A percentile compares a stretch with the other conserved stretches of the same genome.
Conservation (phyloP, 2,329 filamentous ascomycete species). For the Penicillium sp. region DNA sequence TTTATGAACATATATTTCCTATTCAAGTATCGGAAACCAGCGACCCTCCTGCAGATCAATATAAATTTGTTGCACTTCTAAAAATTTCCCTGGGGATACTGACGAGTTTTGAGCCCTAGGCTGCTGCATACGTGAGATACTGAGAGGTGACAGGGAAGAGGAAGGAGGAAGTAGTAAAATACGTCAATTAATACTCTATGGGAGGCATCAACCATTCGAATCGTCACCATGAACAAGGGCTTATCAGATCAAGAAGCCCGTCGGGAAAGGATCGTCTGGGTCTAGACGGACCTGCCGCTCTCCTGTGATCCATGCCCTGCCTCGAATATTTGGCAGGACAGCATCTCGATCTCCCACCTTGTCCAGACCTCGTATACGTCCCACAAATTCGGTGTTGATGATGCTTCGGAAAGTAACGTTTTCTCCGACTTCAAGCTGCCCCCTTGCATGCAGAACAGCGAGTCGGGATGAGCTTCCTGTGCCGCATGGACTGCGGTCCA, state of each 20-base stretch:
- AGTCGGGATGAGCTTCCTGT: constrained; percentile 51
- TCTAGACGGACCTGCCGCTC: constrained; percentile 49
- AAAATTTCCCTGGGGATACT: too few relatives aligned
- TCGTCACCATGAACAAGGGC: too few relatives aligned
- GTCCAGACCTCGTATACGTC: constrained; percentile 41
- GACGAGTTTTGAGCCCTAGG: too few relatives aligned
- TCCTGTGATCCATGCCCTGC: constrained; percentile 51
- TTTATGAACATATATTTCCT: background rate
- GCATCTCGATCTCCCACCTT: constrained; percentile 46
- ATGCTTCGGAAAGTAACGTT: constrained; percentile 45
- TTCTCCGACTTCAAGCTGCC: constrained; percentile 41
- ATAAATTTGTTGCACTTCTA: too few relatives aligned
- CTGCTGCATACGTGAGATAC: too few relatives aligned
- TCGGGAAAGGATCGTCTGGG: constrained; percentile 49
- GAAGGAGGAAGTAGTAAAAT: too few relatives aligned
- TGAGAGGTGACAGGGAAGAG: too few relatives aligned
- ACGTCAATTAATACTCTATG: too few relatives aligned
- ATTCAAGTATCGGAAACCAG: too few relatives aligned
- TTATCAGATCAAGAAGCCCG: constrained; percentile 36
- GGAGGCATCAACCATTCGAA: too few relatives aligned
- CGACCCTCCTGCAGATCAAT: too few relatives aligned
- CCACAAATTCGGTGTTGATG: constrained; percentile 48
- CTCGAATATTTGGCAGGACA: constrained; percentile 46
- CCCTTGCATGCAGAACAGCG: constrained; percentile 49
- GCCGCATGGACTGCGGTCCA: constrained; percentile 53